These are phyloP conservation scores for Penicillium tannophilum DNA, from an alignment of 495 filamentous ascomycete genomes.

Conservation along the genomic window DNA sequence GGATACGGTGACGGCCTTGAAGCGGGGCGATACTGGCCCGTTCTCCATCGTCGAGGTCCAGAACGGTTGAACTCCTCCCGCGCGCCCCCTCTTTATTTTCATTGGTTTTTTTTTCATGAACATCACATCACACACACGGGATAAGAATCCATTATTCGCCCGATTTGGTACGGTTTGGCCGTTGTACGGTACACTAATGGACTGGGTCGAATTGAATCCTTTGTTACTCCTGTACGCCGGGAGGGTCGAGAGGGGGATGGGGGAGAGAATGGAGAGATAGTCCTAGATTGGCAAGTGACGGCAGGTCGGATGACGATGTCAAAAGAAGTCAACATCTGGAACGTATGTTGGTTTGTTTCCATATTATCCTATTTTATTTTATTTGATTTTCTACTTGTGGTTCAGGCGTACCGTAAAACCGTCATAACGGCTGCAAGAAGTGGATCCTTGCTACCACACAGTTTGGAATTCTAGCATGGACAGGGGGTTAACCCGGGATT, in stretches of 20 bases:
- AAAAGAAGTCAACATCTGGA: background rate
- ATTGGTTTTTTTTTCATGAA: background rate
- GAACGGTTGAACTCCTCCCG: slow-evolving; percentile 13
- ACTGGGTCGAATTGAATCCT: background rate
- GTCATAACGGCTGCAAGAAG: slow-evolving; percentile 15
- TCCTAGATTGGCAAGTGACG: background rate
- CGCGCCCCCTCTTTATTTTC: background rate
- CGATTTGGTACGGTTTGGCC: background rate
- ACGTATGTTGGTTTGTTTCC: background rate
- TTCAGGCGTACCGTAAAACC: background rate
- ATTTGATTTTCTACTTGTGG: background rate
- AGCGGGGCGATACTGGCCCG: slow-evolving; percentile 17
- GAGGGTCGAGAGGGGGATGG: background rate
- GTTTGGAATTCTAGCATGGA: background rate
- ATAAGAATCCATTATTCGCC: background rate
- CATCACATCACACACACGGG: background rate
- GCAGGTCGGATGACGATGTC: background rate
- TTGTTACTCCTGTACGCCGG: background rate
- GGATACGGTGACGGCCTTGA: slow-evolving; percentile 10
- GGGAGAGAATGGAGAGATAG: background rate
- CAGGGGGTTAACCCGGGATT: no score
- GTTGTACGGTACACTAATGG: background rate
- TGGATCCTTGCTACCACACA: slow-evolving; percentile 12
- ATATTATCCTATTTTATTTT: background rate
- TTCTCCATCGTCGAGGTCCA: slow-evolving; percentile 17